Conservation (phyloP, 768 basidiomycete genomes). For the Russula sp. region DNA sequence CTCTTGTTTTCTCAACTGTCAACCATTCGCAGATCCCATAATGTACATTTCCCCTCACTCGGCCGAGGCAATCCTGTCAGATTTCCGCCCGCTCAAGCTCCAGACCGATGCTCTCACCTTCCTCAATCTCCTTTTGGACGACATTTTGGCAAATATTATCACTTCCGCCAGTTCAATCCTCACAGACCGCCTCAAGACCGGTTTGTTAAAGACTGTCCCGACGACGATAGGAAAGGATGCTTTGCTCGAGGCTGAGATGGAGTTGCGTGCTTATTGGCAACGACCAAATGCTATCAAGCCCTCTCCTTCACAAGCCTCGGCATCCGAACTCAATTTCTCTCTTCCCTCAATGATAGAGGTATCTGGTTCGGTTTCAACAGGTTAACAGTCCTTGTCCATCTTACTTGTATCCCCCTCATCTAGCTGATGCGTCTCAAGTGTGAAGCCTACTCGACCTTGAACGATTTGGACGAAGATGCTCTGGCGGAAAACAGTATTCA, state of each 20-base stretch:
- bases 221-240: conserved; percentile 89
- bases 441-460: conserved; percentile 82
- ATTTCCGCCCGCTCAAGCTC: conserved; percentile 88
- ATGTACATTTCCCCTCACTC: conserved; percentile 80
- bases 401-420: conserved; percentile 24
- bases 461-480: conserved; percentile 74
- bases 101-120: conserved; percentile 70
- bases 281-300: conserved; percentile 48
- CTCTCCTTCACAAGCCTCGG: conserved; percentile 39
- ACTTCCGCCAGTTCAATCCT: conserved; percentile 61
- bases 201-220: conserved; percentile 68
- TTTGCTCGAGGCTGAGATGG: conserved; percentile 88
- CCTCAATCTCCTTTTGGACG: conserved; percentile 82
- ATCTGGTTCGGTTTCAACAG: conserved; percentile 30
- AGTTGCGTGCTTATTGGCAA: conserved; percentile 87
- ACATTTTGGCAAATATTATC: conserved; percentile 74
- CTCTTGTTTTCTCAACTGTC: neutral
- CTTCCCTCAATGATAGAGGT: conserved; percentile 78
- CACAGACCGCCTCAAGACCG: conserved; percentile 70
- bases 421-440: conserved; percentile 82
- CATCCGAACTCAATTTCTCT: conserved; percentile 59
- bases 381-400: conserved; percentile 2
- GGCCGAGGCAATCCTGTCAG: conserved; percentile 88
- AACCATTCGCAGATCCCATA: conserved; percentile 49
- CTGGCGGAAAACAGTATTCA: conserved; percentile 59